phyloP scores from a whole-genome alignment of 345 rosid species.

The Sonneratia caseolaris region DNA sequence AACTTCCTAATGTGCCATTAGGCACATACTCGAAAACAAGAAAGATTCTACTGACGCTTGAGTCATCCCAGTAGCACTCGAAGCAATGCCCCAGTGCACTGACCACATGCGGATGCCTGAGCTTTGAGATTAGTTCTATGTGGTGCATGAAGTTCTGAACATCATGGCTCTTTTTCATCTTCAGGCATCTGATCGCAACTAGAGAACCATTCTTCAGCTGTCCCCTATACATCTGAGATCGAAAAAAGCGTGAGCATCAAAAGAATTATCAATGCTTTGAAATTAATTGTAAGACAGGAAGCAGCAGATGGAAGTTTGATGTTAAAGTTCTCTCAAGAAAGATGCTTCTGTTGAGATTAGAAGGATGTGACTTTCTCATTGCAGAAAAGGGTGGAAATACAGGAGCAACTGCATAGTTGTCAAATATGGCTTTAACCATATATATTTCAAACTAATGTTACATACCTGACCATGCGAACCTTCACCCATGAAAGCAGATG shows the following conservation, averaged over 20 bases:
- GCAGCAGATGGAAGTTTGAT: neutral
- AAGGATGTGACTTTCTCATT: neutral
- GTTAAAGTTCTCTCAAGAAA: neutral
- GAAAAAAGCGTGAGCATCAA: neutral
- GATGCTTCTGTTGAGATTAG: neutral
- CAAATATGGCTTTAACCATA: neutral
- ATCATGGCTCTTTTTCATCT: conserved; percentile 71
- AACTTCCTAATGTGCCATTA: conserved; percentile 73
- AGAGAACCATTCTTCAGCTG: conserved; percentile 63
- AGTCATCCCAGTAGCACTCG: conserved; percentile 86
- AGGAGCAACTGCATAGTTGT: neutral
- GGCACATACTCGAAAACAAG: conserved; percentile 79
- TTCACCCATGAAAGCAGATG: conserved; percentile 89
- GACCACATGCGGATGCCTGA: conserved; percentile 80
- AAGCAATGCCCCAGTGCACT: conserved; percentile 92
- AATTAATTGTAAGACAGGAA: neutral
- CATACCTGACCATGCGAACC: conserved; percentile 86
- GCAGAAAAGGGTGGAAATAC: neutral
- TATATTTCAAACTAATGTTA: neutral
- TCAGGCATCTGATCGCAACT: conserved; percentile 75
- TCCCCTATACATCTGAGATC: conserved; percentile 76
- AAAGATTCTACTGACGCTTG: conserved; percentile 89
- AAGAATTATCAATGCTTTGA: neutral
- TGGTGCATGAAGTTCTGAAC: conserved; percentile 71
- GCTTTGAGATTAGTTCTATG: conserved; percentile 73